Base-by-base conservation (phyloP, 2,329 filamentous ascomycete genomes). In the Hypoxylon sp. region DNA sequence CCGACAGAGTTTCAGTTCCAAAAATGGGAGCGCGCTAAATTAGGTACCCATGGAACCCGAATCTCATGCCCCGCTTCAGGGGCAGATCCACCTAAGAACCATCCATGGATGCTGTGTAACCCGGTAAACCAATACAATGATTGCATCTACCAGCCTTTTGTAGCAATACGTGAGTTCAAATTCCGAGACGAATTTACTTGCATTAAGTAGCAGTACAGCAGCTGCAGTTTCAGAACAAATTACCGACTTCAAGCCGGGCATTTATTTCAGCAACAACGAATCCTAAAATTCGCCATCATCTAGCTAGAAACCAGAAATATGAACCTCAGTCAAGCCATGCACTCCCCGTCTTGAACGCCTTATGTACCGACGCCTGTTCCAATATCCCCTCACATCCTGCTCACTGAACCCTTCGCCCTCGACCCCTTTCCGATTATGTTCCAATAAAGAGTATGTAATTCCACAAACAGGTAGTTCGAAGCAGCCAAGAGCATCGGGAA, bases 401-500 rank as follows among this genome's bases (percentile, higher is more conserved):
- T 66, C 64, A 46, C 49, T 59, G 22, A n/a, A 53, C 56, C 59
- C 26, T 60, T 65, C 67, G 53, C 44, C 62, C 59, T 57, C 64
- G 28, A 48, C 57, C 54, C 66, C 65, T 48, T 67, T 68, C 66
- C 69, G 64, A 71, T 64, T 72, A 71, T 72, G 64, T 71, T 58
- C 67, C 64, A 70, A 68, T 49, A 72, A 40, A 60, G 58, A 64
- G 46, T 66, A 61, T 68, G 54, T 68, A 67, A 59, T 46, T 64
- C 52, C 53, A 54, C 22, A 38, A 60, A 52, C 42, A 30, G 44
- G 54, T 49, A 28, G 14, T 33, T 48, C n/a, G 49, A 63, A 64
- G 55, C 56, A 32, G 24, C 51, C 45, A 7, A 36, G 40, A 53
- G 59, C 16, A 44, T 30, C n/a, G 16, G 16, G 30, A 22, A 49